Evolutionary conservation across 2,329 filamentous ascomycete genomes (phyloP).

Genomic region (Pseudohalonectria lignicola): DNA sequence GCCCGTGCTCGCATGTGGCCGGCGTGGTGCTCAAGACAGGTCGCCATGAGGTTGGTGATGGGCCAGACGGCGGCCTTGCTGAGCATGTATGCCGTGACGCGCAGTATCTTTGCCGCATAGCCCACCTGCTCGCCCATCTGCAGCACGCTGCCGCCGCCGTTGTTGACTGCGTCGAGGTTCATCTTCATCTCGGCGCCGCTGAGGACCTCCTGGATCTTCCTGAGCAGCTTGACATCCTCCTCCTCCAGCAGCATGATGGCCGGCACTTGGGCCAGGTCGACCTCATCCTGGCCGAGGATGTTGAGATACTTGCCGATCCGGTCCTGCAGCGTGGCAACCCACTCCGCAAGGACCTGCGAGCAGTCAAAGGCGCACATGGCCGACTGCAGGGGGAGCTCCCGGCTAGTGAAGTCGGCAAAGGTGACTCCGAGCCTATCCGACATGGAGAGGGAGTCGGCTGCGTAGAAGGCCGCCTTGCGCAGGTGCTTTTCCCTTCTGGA

Average conservation of each 20-base stretch:
- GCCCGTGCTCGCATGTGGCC: constrained; percentile 38
- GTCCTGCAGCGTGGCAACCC: constrained; percentile 87
- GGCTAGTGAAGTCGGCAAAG: constrained; percentile 71
- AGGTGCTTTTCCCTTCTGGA: constrained; percentile 77
- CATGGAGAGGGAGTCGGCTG: constrained; percentile 82
- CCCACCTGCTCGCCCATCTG: constrained; percentile 46
- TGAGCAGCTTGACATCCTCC: constrained; percentile 76
- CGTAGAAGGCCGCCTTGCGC: constrained; percentile 90
- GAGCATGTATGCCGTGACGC: constrained; percentile 76
- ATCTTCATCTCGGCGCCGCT: constrained; percentile 71
- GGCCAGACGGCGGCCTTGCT: constrained; percentile 90
- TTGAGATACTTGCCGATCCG: constrained; percentile 85
- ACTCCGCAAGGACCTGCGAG: constrained; percentile 86
- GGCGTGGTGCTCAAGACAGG: constrained; percentile 43
- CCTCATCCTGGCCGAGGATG: constrained; percentile 70
- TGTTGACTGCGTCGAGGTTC: constrained; percentile 40
- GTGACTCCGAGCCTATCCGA: constrained; percentile 77
- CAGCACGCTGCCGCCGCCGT: constrained; percentile 38
- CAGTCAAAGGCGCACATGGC: constrained; percentile 92
- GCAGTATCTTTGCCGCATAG: constrained; percentile 74
- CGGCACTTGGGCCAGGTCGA: constrained; percentile 70
- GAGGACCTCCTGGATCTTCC: constrained; percentile 73
- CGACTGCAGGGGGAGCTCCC: constrained; percentile 80
- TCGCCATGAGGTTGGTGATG: constrained; percentile 43
- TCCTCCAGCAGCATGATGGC: constrained; percentile 86